Base-by-base conservation (phyloP, 306 rosid genomes). In the Vigna unguiculata region DNA sequence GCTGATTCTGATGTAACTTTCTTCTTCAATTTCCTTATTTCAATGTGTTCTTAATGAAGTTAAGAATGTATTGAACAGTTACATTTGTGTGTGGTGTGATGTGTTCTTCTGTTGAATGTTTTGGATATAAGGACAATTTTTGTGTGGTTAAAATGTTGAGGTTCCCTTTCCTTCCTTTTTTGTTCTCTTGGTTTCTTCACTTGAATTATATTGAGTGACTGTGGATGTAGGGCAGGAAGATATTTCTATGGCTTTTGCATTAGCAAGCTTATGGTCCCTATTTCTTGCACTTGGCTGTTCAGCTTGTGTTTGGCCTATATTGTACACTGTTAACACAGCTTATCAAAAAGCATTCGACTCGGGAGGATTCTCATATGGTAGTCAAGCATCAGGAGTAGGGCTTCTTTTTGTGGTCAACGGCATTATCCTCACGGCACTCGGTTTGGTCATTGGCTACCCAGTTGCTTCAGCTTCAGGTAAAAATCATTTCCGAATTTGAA, bases 201-300 rank as follows among this genome's bases (percentile, higher is more conserved):
- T 81, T 88, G 81, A 86, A 70, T 40, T 40, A 40, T 85, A 86
- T 86, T 84, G 86, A 81, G 85, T 88, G 91, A 80, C 48, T 89
- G 82, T 88, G 96, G 88, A 78, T 92, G 97, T 92, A 92, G 96
- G 96, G 89, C 96, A 92, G 96, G 93, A 80, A 85, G 97, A 92
- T 74, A 64, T 78, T 75, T 88, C 97, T 36, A 90, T 87, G 97
- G 95, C 78, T 84, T 78, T 88, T 49, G 83, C 90, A 55, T 83
- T 92, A 77, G 91, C 90, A 15, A 83, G 91, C 84, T 75, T 85
- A 77, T 92, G 97, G 97, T 49, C 72, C 32, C 70, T 88, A 67
- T 64, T 92, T 80, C 89, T 90, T 60, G 91, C 89, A 41, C 70
- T 92, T 62, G 93, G 91, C 83, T 63, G 84, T 81, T 66, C 89